phyloP scores from a whole-genome alignment of 768 basidiomycete species.

The Russula ochroleuca region DNA sequence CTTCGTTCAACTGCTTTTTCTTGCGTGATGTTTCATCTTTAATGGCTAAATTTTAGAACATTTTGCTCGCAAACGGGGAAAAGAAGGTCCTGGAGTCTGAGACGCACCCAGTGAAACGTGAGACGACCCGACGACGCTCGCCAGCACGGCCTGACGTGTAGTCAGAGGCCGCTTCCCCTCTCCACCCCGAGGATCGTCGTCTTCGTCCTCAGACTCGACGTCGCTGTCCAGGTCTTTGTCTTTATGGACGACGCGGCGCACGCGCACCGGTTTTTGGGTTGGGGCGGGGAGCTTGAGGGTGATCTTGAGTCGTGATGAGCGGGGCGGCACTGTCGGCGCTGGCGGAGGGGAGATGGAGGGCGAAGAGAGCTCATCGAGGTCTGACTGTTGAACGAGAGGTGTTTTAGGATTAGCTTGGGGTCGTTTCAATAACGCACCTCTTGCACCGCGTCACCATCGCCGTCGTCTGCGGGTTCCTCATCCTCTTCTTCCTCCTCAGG shows the following conservation, averaged over 20 bases:
- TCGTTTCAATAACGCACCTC: conserved; percentile 8
- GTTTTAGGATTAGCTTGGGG: neutral
- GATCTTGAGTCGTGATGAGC: conserved; percentile 51
- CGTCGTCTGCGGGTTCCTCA: conserved; percentile 25
- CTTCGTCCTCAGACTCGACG: conserved; percentile 43
- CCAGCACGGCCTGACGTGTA: conserved; percentile 63
- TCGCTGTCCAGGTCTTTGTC: conserved; percentile 33
- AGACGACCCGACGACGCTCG: conserved; percentile 61
- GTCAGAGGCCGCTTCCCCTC: conserved; percentile 36
- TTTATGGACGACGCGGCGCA: conserved; percentile 26
- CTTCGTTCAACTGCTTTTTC: conserved; percentile 67
- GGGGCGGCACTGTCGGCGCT: conserved; percentile 28
- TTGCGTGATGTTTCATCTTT: conserved; percentile 41
- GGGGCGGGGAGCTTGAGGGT: conserved; percentile 52
- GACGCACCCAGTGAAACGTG: conserved; percentile 60
- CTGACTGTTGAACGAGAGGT: conserved; percentile 6
- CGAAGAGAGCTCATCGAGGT: conserved; percentile 27
- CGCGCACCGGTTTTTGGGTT: conserved; percentile 28
- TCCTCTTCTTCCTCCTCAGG: conserved; percentile 26
- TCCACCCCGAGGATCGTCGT: conserved; percentile 32
- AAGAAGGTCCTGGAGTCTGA: neutral
- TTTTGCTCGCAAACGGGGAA: neutral
- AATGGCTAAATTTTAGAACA: neutral
- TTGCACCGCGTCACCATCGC: conserved; percentile 29
- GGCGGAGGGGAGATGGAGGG: conserved; percentile 26